These are phyloP conservation scores for Prototheca stagnorum DNA, from an alignment of 163 green algal species.

Conservation along the genomic window DNA sequence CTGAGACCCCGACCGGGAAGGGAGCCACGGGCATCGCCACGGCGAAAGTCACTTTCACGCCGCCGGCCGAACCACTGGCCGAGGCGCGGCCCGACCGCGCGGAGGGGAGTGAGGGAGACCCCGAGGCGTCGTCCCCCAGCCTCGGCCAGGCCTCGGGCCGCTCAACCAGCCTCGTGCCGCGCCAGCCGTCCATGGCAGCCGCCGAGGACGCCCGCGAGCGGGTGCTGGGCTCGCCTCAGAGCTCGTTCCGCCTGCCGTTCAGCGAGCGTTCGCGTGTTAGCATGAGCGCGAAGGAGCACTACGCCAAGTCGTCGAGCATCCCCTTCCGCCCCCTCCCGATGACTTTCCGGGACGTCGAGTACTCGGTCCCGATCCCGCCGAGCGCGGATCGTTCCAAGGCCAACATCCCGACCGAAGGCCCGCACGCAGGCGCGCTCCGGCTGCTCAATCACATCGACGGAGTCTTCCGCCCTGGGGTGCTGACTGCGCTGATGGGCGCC, in stretches of 20 bases:
- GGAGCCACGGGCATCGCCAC: too few species aligned
- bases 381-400: background rate
- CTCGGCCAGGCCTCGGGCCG: background rate
- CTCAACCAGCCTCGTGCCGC: background rate
- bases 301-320: constrained; percentile 7
- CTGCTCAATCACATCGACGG: constrained; percentile 48
- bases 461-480: constrained; percentile 36
- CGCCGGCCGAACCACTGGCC: too few species aligned
- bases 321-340: constrained; percentile 25
- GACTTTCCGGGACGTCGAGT: constrained; percentile 28
- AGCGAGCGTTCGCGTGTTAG: background rate
- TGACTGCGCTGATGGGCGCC: constrained; percentile 54
- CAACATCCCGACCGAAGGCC: background rate
- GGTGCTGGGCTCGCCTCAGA: too few species aligned
- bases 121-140: background rate
- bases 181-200: background rate
- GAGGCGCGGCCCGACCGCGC: too few species aligned
- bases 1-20: too few species aligned
- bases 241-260: background rate
- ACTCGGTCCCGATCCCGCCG: constrained; percentile 3
- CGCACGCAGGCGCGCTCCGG: constrained; percentile 24
- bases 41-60: too few species aligned
- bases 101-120: too few species aligned
- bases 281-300: background rate
- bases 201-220: too few species aligned